A percentile compares a stretch with the other conserved stretches of the same genome.
Conservation (phyloP, 768 basidiomycete genomes). For the Russula compacta region DNA sequence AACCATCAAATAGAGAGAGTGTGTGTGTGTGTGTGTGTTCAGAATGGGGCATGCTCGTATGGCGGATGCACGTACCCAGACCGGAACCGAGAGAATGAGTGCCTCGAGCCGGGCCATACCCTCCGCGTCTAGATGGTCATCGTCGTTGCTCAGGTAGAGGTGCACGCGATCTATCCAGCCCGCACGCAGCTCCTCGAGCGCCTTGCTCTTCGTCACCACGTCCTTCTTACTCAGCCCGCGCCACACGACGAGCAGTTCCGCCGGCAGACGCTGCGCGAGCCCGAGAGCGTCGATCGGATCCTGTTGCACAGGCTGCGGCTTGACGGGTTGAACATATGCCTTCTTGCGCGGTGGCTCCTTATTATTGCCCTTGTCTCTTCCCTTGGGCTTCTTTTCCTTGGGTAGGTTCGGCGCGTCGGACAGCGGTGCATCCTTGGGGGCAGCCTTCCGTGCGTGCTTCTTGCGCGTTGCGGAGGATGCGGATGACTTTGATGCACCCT, state of each 20-base stretch:
- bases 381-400: slow-evolving; percentile 42
- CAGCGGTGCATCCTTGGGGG: slow-evolving; percentile 24
- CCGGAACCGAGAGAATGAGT: slow-evolving; percentile 62
- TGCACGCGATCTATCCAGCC: slow-evolving; percentile 54
- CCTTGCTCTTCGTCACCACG: slow-evolving; percentile 70
- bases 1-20: neutral
- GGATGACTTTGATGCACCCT: slow-evolving; percentile 53
- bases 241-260: slow-evolving; percentile 77
- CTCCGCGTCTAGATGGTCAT: slow-evolving; percentile 29
- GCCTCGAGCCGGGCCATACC: slow-evolving; percentile 32
- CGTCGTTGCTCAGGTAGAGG: neutral
- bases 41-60: neutral
- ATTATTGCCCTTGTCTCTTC: slow-evolving; percentile 41
- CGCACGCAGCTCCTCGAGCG: slow-evolving; percentile 72
- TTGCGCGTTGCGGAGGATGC: slow-evolving; percentile 83
- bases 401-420: slow-evolving; percentile 28
- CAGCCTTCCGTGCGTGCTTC: slow-evolving; percentile 80
- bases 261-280: slow-evolving; percentile 60
- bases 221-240: slow-evolving; percentile 85
- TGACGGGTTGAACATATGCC: slow-evolving; percentile 79
- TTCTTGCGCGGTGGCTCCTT: slow-evolving; percentile 72
- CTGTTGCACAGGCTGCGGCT: slow-evolving; percentile 59
- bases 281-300: slow-evolving; percentile 87
- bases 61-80: slow-evolving; percentile 63
- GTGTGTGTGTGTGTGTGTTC: neutral